phyloP scores from a whole-genome alignment of 2,329 filamentous ascomycete genomes.

The Beauveria bassiana region DNA sequence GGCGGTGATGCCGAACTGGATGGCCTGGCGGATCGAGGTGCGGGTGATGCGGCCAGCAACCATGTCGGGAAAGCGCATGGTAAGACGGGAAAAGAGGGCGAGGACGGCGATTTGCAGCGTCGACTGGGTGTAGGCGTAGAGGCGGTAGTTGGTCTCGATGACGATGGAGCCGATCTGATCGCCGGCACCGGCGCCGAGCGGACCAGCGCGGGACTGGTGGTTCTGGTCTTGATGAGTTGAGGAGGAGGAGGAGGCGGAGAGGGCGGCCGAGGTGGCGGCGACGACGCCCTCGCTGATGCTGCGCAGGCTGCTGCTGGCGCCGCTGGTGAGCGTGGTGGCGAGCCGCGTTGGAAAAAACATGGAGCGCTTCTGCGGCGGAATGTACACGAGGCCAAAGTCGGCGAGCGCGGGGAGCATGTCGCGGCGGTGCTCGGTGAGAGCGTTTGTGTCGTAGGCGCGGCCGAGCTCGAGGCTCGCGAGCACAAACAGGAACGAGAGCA shows the following conservation, averaged over 20 bases:
- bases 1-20: conserved; percentile 83
- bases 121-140: conserved; percentile 94
- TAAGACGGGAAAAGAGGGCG: conserved; percentile 78
- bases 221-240: conserved; percentile 24
- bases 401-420: conserved; percentile 86
- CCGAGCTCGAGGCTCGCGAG: conserved; percentile 89
- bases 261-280: conserved; percentile 48
- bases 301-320: conserved; percentile 62
- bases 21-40: conserved; percentile 77
- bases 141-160: conserved; percentile 93
- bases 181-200: conserved; percentile 25
- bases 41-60: conserved; percentile 84
- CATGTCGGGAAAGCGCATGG: conserved; percentile 88
- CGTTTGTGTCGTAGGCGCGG: conserved; percentile 79
- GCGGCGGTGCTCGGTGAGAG: conserved; percentile 70
- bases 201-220: conserved; percentile 21
- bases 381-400: conserved; percentile 88
- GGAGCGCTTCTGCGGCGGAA: conserved; percentile 47
- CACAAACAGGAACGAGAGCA: conserved; percentile 93
- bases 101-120: conserved; percentile 92
- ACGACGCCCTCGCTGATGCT: conserved; percentile 61
- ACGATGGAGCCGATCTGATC: conserved; percentile 76
- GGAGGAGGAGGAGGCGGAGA: conserved; percentile 17
- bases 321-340: conserved; percentile 86
- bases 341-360: conserved; percentile 87